Percentiles rank a stretch among this genome's conserved stretches.
Evolutionary conservation across 257 asterid species (phyloP).

Genomic region (Plantago ovata): DNA sequence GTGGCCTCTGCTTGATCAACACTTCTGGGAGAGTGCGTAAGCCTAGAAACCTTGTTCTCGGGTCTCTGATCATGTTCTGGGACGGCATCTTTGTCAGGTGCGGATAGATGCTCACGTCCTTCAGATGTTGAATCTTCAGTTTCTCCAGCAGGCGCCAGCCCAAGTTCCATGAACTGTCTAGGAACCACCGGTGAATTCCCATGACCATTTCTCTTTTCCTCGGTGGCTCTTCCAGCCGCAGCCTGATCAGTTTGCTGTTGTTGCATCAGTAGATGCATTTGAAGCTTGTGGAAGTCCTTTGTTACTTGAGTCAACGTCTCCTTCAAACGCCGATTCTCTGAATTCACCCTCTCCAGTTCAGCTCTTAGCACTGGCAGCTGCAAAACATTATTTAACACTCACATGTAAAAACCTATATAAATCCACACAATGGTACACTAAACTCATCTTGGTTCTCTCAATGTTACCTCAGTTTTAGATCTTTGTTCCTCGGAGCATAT

Average conservation of each 20-base stretch:
- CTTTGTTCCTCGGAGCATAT: constrained; percentile 43
- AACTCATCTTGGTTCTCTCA: not conserved
- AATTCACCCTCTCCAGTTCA: constrained; percentile 49
- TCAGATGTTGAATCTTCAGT: constrained; percentile 62
- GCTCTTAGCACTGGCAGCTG: constrained; percentile 56
- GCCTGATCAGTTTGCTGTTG: constrained; percentile 27
- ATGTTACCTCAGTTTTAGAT: constrained; percentile 53
- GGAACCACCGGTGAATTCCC: constrained; percentile 48
- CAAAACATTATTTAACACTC: not conserved
- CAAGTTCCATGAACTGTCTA: constrained; percentile 86
- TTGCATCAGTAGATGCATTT: constrained; percentile 52
- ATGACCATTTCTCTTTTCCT: constrained; percentile 28
- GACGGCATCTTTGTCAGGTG: constrained; percentile 29
- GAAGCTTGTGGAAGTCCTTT: constrained; percentile 41
- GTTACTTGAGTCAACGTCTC: constrained; percentile 48
- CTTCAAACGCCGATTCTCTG: constrained; percentile 48
- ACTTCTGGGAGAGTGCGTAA: constrained; percentile 29
- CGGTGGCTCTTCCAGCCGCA: constrained; percentile 14
- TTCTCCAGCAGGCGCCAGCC: constrained; percentile 35
- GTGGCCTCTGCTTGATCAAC: constrained; percentile 90
- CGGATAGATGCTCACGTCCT: constrained; percentile 38
- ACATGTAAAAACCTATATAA: not conserved
- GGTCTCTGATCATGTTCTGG: constrained; percentile 40
- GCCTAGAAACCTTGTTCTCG: constrained; percentile 46
- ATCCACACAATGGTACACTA: not conserved